These are phyloP conservation scores for Chlamydomonas urium DNA, from an alignment of 139 green algal genomes.

Conservation along the genomic window DNA sequence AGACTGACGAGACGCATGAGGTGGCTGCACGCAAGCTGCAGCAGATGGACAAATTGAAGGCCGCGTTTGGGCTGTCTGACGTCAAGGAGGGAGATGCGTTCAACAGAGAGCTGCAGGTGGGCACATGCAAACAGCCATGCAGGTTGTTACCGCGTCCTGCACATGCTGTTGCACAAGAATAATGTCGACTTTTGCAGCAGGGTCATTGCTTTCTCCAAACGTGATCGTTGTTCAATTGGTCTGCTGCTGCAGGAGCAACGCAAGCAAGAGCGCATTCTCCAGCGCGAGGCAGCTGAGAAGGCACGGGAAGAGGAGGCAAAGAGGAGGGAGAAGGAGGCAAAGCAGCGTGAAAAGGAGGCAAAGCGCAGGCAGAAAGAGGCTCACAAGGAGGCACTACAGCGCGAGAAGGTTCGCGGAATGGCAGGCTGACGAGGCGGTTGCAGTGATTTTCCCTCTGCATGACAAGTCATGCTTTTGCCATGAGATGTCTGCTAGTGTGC, in stretches of 20 bases:
- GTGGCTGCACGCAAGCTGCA: slow-evolving; percentile 64
- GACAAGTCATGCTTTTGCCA: too few species aligned
- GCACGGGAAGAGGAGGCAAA: neutral
- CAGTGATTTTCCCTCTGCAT: too few species aligned
- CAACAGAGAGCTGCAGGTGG: slow-evolving; percentile 76
- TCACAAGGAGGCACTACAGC: neutral
- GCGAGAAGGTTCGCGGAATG: too few species aligned
- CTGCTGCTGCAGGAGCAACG: slow-evolving; percentile 3
- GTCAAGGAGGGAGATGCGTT: slow-evolving; percentile 88
- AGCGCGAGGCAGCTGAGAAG: slow-evolving; percentile 3
- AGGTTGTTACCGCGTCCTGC: neutral
- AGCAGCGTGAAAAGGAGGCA: neutral
- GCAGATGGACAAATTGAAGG: slow-evolving; percentile 75
- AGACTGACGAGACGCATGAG: slow-evolving; percentile 58
- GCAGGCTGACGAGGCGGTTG: too few species aligned
- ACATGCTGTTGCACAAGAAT: neutral
- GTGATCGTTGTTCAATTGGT: neutral
- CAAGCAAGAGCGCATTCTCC: slow-evolving; percentile 1
- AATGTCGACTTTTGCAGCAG: neutral
- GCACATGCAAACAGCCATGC: neutral
- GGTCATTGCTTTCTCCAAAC: neutral
- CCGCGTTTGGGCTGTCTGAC: slow-evolving; percentile 64
- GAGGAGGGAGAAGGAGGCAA: slow-evolving; percentile 6
- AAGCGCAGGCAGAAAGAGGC: neutral
- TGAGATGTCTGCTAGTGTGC: too few species aligned